Evolutionary conservation across 768 basidiomycete species (phyloP).

Genomic region (Tricholoma matsutake): DNA sequence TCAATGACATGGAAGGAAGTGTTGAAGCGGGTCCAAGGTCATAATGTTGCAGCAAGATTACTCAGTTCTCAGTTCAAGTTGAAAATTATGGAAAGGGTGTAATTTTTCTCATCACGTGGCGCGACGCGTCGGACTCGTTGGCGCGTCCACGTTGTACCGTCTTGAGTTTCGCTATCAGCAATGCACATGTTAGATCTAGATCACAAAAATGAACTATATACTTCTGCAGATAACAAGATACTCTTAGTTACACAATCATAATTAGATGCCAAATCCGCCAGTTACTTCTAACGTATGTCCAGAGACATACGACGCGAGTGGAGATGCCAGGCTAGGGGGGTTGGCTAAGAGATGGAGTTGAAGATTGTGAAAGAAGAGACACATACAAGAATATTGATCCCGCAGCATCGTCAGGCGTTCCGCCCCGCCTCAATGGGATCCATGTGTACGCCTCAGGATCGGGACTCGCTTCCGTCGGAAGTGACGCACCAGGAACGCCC

Average conservation of each 20-base stretch:
- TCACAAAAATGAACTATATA: too few species aligned
- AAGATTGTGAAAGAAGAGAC: constrained; percentile 4
- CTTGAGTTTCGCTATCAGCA: too few species aligned
- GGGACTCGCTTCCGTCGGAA: constrained; percentile 28
- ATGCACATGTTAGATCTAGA: too few species aligned
- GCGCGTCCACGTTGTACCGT: background rate
- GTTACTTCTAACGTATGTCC: constrained; percentile 86
- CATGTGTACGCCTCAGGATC: constrained; percentile 34
- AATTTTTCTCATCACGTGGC: background rate
- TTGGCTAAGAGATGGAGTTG: background rate
- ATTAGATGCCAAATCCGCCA: constrained; percentile 71
- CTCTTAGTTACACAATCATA: background rate
- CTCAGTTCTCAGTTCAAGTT: too few species aligned
- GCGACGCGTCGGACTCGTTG: too few species aligned
- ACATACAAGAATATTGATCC: constrained; percentile 74
- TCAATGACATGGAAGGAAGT: too few species aligned
- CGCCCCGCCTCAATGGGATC: constrained; percentile 68
- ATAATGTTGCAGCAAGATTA: too few species aligned
- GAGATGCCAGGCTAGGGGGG: constrained; percentile 63
- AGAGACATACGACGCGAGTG: constrained; percentile 74
- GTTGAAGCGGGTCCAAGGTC: too few species aligned
- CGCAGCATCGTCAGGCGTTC: constrained; percentile 74
- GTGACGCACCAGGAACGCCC: constrained; percentile 63
- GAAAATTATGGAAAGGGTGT: too few species aligned
- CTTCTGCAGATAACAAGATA: too few species aligned